These are phyloP conservation scores for Russula sp. DNA, from an alignment of 768 basidiomycete genomes.

Conservation along the genomic window DNA sequence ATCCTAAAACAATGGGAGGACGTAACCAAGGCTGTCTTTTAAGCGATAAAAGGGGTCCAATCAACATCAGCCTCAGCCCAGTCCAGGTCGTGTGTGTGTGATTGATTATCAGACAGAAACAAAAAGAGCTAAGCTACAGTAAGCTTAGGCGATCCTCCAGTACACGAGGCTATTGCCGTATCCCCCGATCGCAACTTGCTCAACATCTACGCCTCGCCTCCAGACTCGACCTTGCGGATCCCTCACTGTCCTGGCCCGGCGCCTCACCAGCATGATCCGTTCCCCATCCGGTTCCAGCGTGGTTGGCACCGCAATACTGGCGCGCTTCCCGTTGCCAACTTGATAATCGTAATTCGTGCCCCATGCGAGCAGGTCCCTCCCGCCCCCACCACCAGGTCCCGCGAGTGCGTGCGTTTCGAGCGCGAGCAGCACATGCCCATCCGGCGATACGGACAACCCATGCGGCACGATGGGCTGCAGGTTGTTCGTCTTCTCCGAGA, in stretches of 20 bases:
- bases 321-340: constrained; percentile 65
- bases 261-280: constrained; percentile 51
- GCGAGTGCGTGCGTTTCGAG: constrained; percentile 52
- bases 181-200: constrained; percentile 59
- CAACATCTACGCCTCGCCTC: constrained; percentile 52
- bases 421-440: constrained; percentile 68
- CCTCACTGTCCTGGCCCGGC: constrained; percentile 43
- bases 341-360: constrained; percentile 69
- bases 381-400: constrained; percentile 41
- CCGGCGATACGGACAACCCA: constrained; percentile 59
- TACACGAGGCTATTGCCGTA: constrained; percentile 58
- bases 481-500: constrained; percentile 52
- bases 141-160: constrained; percentile 45
- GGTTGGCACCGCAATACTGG: constrained; percentile 48
- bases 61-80: too few relatives aligned
- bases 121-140: too few relatives aligned
- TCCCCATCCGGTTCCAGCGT: constrained; percentile 45
- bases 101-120: too few relatives aligned
- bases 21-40: not conserved
- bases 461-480: constrained; percentile 59
- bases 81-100: too few relatives aligned
- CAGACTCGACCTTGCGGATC: constrained; percentile 56
- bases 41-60: not conserved
- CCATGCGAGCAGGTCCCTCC: constrained; percentile 65
- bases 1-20: not conserved